Conservation (phyloP, 164 flowering plant species). For the Magnolia sinica region DNA sequence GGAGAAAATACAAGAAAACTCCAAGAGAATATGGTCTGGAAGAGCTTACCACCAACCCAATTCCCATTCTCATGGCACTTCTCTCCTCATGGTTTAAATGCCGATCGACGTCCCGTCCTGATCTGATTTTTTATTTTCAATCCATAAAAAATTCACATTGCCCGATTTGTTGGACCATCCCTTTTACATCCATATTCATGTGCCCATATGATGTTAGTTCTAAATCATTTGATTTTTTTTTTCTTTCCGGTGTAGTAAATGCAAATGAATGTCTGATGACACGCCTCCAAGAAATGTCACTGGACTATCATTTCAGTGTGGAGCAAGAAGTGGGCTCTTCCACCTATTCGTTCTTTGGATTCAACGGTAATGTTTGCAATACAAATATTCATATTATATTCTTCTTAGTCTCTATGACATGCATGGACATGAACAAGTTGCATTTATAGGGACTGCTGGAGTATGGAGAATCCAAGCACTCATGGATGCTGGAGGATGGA, state of each 20-base stretch:
- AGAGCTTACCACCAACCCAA: too few relatives aligned
- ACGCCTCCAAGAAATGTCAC: conserved; percentile 65
- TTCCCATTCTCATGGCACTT: too few relatives aligned
- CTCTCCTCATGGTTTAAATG: too few relatives aligned
- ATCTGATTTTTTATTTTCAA: too few relatives aligned
- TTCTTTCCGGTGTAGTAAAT: conserved; percentile 33
- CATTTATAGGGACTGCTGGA: conserved; percentile 63
- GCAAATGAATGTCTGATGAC: conserved; percentile 70
- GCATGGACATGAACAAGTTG: background rate
- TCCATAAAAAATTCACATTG: too few relatives aligned
- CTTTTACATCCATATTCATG: too few relatives aligned
- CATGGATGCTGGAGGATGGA: conserved; percentile 78
- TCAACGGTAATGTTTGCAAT: conserved; percentile 42
- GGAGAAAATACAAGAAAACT: too few relatives aligned
- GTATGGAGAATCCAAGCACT: conserved; percentile 66
- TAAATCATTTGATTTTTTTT: background rate
- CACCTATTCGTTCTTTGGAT: conserved; percentile 63
- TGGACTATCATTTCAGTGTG: conserved; percentile 65
- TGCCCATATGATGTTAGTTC: background rate
- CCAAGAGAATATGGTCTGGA: too few relatives aligned
- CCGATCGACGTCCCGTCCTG: too few relatives aligned
- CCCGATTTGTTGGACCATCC: too few relatives aligned
- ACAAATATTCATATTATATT: background rate
- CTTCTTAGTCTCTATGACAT: background rate
- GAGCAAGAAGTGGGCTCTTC: conserved; percentile 82